Evolutionary conservation across 495 filamentous ascomycete species (phyloP).

Genomic region (Lepraria neglecta): DNA sequence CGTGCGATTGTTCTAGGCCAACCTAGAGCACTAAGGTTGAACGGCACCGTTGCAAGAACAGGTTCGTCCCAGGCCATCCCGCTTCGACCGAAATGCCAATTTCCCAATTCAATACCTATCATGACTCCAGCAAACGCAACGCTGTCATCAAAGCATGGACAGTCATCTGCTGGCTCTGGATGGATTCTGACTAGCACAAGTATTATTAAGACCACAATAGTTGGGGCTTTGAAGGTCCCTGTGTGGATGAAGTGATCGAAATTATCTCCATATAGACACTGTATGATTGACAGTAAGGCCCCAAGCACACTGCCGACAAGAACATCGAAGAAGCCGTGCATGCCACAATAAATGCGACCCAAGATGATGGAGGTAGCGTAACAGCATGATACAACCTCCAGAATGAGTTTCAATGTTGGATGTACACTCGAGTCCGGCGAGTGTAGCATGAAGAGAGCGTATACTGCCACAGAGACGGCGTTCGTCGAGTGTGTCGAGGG

Average conservation of each 20-base stretch:
- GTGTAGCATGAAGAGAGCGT: slow-evolving; percentile 63
- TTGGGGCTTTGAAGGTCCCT: slow-evolving; percentile 50
- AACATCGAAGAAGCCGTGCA: slow-evolving; percentile 96
- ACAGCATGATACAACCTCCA: slow-evolving; percentile 64
- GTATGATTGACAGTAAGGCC: slow-evolving; percentile 56
- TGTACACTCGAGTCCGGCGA: slow-evolving; percentile 47
- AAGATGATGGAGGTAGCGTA: slow-evolving; percentile 87
- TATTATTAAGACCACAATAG: slow-evolving; percentile 56
- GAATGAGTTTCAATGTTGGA: slow-evolving; percentile 45
- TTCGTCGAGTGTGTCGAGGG: slow-evolving; percentile 96
- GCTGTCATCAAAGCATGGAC: slow-evolving; percentile 95
- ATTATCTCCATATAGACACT: slow-evolving; percentile 61
- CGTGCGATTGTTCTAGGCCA: slow-evolving; percentile 54
- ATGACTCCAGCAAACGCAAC: slow-evolving; percentile 87
- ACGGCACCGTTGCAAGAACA: slow-evolving; percentile 58
- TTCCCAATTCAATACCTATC: slow-evolving; percentile 70
- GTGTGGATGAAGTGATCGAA: slow-evolving; percentile 62
- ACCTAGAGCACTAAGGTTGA: slow-evolving; percentile 56
- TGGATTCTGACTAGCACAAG: slow-evolving; percentile 77
- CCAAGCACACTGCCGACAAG: slow-evolving; percentile 71
- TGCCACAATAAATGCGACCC: slow-evolving; percentile 90
- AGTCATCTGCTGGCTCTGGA: slow-evolving; percentile 93
- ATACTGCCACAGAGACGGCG: slow-evolving; percentile 88
- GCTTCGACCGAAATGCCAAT: slow-evolving; percentile 67
- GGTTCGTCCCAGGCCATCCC: slow-evolving; percentile 50